Conservation (phyloP, 2,329 filamentous ascomycete genomes). For the Sporothrix curviconia region DNA sequence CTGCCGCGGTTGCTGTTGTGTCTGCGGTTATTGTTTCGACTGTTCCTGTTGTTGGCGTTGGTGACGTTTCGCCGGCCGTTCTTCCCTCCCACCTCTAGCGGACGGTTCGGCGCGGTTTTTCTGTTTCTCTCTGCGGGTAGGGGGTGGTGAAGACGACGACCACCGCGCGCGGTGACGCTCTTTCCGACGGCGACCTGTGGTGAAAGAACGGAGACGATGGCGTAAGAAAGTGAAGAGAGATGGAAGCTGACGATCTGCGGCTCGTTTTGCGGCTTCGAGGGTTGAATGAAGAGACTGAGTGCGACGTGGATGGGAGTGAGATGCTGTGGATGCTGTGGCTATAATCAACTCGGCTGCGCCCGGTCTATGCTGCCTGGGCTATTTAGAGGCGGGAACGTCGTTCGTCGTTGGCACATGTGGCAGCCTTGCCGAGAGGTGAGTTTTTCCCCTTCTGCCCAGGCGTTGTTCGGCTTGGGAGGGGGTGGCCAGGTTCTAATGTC, state of each 20-base stretch:
- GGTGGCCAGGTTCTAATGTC: no score
- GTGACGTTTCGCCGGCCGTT: not conserved
- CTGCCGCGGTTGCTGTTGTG: slow-evolving; percentile 28
- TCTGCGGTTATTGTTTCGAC: no score
- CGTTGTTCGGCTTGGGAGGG: no score
- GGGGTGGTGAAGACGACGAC: slow-evolving; percentile 11
- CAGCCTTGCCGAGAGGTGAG: not conserved
- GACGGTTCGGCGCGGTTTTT: not conserved
- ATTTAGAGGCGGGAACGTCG: no score
- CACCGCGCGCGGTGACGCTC: slow-evolving; percentile 16
- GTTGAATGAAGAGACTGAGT: no score
- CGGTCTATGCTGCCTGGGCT: no score
- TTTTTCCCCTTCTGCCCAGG: not conserved
- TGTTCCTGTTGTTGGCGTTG: not conserved
- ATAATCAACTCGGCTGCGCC: not conserved
- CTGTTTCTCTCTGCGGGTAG: slow-evolving; percentile 12
- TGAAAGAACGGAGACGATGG: not conserved
- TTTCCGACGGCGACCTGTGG: slow-evolving; percentile 19
- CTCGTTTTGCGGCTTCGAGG: no score
- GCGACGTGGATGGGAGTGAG: no score
- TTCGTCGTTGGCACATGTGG: not conserved
- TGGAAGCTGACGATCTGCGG: no score
- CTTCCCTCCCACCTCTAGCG: slow-evolving; percentile 5
- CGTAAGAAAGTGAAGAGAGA: not conserved
- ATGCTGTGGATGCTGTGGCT: no score